Conservation (phyloP, 352 stramenopile genomes). For the Pythium chondricola region DNA sequence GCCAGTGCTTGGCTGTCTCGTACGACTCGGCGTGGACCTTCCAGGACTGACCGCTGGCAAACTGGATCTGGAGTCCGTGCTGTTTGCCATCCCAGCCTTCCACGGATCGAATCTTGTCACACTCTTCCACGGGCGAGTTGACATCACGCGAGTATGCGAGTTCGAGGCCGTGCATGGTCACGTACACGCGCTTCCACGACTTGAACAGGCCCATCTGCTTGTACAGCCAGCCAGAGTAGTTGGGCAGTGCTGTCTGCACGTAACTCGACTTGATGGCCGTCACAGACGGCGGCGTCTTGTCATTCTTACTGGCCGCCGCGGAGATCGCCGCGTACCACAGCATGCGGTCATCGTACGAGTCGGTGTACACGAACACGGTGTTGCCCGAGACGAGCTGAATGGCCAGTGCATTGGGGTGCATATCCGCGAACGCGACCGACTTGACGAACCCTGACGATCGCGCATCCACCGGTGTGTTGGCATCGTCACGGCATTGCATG, state of each 20-base stretch:
- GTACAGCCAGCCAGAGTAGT: conserved; percentile 76
- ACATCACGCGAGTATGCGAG: conserved; percentile 68
- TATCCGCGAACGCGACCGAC: conserved; percentile 61
- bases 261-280: conserved; percentile 68
- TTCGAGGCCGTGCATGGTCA: conserved; percentile 71
- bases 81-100: conserved; percentile 66
- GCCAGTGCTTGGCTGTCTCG: conserved; percentile 71
- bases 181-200: conserved; percentile 74
- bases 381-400: conserved; percentile 62
- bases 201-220: conserved; percentile 79
- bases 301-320: conserved; percentile 43
- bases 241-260: conserved; percentile 59
- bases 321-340: conserved; percentile 78
- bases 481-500: conserved; percentile 53
- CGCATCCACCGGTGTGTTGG: conserved; percentile 32
- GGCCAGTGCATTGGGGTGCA: conserved; percentile 57
- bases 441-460: conserved; percentile 62
- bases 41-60: conserved; percentile 66
- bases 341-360: conserved; percentile 79
- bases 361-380: conserved; percentile 67
- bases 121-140: conserved; percentile 53
- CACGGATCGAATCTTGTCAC: conserved; percentile 49
- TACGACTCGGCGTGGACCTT: conserved; percentile 68
- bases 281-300: conserved; percentile 26
- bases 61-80: conserved; percentile 58